Conservation (phyloP, 345 rosid species). For the Sapria himalayana region DNA sequence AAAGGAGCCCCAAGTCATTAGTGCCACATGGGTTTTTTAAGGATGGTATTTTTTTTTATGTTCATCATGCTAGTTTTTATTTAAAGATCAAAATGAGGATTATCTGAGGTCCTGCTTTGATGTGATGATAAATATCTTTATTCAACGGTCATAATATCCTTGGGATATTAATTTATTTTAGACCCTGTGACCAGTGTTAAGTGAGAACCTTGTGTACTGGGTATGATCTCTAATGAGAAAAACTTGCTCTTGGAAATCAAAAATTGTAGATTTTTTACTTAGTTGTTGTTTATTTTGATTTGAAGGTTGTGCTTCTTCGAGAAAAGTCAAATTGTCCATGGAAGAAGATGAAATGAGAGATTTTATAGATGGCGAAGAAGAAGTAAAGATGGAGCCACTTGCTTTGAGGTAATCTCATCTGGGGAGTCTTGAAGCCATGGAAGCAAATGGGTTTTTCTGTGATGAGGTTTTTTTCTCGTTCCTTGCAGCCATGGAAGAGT, state of each 20-base stretch:
- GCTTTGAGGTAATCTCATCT: neutral
- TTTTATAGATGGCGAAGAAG: slow-evolving; percentile 4
- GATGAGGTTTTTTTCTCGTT: neutral
- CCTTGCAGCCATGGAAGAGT: neutral
- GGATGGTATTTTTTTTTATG: neutral
- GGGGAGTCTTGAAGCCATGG: neutral
- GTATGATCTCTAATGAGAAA: no score
- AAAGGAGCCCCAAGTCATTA: neutral
- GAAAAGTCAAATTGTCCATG: neutral
- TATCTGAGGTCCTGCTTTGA: neutral
- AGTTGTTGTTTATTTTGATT: neutral
- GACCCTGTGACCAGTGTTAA: no score
- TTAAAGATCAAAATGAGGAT: neutral
- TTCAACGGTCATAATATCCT: no score
- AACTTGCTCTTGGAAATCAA: no score
- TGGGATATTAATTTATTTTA: no score
- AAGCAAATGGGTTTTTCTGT: neutral
- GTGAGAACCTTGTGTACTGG: no score
- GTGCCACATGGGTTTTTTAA: neutral
- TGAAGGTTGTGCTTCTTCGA: neutral
- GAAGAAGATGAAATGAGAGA: slow-evolving; percentile 7
- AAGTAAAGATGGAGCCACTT: neutral
- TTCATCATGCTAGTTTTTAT: neutral
- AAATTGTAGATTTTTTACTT: neutral
- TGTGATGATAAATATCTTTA: no score